These are phyloP conservation scores for Trichoderma erinaceum DNA, from an alignment of 495 filamentous ascomycete genomes.

Conservation along the genomic window DNA sequence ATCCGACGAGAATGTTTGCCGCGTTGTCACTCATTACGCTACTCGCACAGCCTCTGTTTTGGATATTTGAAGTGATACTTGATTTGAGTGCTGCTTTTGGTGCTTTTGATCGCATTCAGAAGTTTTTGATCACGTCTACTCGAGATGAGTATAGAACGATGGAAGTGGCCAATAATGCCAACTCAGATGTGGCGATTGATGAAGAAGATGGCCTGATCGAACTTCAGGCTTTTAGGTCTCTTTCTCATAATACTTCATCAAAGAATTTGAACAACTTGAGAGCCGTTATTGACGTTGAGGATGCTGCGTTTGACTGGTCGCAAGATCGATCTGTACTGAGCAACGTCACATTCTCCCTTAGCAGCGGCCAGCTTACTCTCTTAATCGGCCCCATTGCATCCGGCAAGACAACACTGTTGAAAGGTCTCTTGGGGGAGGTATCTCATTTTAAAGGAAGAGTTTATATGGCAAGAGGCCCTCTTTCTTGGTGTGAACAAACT, in stretches of 20 bases:
- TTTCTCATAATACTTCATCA: background rate
- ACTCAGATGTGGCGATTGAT: background rate
- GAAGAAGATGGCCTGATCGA: background rate
- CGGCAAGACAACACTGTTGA: constrained; percentile 45
- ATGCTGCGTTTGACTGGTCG: constrained; percentile 35
- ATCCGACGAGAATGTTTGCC: constrained; percentile 20
- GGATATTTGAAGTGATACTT: constrained; percentile 15
- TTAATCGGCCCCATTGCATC: constrained; percentile 41
- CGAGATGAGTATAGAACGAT: constrained; percentile 27
- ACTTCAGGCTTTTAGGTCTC: background rate
- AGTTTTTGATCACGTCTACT: constrained; percentile 29
- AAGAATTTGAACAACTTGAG: background rate
- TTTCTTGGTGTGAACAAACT: constrained; percentile 30
- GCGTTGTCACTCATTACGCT: constrained; percentile 23
- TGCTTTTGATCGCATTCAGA: constrained; percentile 35
- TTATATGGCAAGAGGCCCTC: background rate
- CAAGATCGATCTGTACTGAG: constrained; percentile 27
- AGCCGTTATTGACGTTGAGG: constrained; percentile 20
- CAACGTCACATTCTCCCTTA: constrained; percentile 28
- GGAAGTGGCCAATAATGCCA: background rate
- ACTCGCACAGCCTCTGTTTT: constrained; percentile 21
- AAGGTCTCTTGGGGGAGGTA: constrained; percentile 46
- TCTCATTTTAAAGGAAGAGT: constrained; percentile 26
- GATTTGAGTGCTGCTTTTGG: constrained; percentile 25
- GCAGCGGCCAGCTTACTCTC: constrained; percentile 32